Base-by-base conservation (phyloP, 371 early-diverging fungal species). In the Nematocida sp. region DNA sequence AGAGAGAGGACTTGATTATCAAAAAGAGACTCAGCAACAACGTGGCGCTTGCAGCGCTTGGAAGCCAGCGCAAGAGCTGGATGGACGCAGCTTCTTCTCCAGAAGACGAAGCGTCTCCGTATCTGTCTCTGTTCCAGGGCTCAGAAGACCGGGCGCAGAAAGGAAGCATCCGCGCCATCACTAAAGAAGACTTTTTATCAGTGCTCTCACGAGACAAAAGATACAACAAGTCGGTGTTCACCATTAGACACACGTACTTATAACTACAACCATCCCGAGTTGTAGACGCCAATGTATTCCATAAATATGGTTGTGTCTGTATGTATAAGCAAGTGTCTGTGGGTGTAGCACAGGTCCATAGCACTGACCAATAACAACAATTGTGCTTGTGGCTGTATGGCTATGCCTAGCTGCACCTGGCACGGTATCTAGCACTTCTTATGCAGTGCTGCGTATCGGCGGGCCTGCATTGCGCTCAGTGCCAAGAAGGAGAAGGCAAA, bases 1-100 rank as follows among this genome's bases (percentile, higher is more conserved):
- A 84, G 45, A 70, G 85, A 63, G 85, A 84, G 60, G 85, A 84
- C 64, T 53, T 84, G 21, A 52, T 81, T 8, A 82, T 84, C 54
- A 84, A 84, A 63, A 84, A 83, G 37, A 60, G 79, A 40, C 53
- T 82, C 31, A 65, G 76, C 49, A 84, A 83, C 64, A 82, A 76
- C 27, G 80, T 83, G 46, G 85, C 83, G 4, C 54, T 84, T 27
- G 81, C 80, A n/a, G 85, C 85, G 32, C 66, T 84, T 15, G 85
- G 85, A 23, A 70, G 78, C 19, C 78, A 83, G 67, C 78, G 76
- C 38, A 82, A 79, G 51, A 74, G 67, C 48, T 84, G 83, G 83
- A 83, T 84, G 83, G 60, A 38, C 19, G 58, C 51, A 0, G 76
- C 67, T 32, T 63, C 63, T 1, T 37, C 34, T 21, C 25, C 15